A percentile compares a stretch with the other conserved stretches of the same genome.
phyloP scores from a whole-genome alignment of 345 rosid species.

The Punica granatum region DNA sequence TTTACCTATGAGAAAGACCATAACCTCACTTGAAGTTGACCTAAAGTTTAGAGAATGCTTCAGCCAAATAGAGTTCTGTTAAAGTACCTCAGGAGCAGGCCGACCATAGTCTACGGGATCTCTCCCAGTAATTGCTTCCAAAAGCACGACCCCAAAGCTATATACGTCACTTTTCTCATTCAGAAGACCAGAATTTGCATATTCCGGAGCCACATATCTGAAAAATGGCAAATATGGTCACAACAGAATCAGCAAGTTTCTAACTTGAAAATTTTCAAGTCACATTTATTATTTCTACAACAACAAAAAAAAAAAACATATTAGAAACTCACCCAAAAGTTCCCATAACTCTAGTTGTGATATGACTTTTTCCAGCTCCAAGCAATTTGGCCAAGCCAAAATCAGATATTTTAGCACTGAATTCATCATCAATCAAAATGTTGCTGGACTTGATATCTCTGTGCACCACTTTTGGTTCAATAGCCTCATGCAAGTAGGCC shows the following conservation, averaged over 20 bases:
- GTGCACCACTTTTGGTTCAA: conserved; percentile 47
- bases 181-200: conserved; percentile 18
- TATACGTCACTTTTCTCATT: conserved; percentile 21
- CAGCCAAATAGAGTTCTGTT: not conserved
- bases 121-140: conserved; percentile 21
- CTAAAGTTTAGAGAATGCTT: not conserved
- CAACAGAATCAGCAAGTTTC: not conserved
- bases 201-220: conserved; percentile 22
- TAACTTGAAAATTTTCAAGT: not conserved
- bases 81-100: conserved; percentile 14
- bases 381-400: conserved; percentile 46
- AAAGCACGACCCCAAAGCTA: conserved; percentile 18
- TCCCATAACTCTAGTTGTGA: conserved; percentile 48
- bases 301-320: no score
- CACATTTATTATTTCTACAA: not conserved
- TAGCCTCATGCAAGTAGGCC: conserved; percentile 46
- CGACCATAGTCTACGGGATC: conserved; percentile 19
- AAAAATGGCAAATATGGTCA: not conserved
- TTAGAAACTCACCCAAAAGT: conserved; percentile 34
- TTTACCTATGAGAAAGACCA: conserved; percentile 11
- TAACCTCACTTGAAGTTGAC: not conserved
- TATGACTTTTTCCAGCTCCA: conserved; percentile 42
- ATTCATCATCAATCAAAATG: conserved; percentile 40
- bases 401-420: conserved; percentile 44
- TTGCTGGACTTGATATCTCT: conserved; percentile 45